Base-by-base conservation (phyloP, 2,329 filamentous ascomycete species). In the Stachybotrys echinatus region DNA sequence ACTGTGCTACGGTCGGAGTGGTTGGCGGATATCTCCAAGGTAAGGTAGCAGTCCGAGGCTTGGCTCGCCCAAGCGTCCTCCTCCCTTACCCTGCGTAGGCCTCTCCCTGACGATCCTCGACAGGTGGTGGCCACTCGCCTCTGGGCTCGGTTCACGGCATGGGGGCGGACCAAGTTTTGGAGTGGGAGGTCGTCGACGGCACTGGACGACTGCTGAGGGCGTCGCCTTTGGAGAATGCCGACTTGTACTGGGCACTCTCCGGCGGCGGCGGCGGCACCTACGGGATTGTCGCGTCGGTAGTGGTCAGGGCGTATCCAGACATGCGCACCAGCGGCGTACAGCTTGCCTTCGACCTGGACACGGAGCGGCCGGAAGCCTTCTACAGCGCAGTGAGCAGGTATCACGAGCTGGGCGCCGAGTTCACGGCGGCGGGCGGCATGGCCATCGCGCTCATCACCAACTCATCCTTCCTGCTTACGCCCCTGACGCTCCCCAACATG, bases 231-330 rank as follows among this genome's bases (percentile, higher is more conserved):
- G 52, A 74, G 27, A 78, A 85, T 54, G 50, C 67, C 0, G 82
- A 85, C 47, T 67, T 87, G 1, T 86, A 81, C 66, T 87, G 82
- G 83, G 84, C 83, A 2, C 63, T 85, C 1, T 70, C 71, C 40
- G 81, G 82, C 4, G 81, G 83, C 0, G 82, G 83, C 2, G 77
- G 74, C 10, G 79, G 80, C 17, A 84, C 73, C 23, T 86, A 77
- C 55, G 82, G 71, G 3, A 69, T 84, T 2, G 78, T 85, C 2
- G 62, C 74, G 17, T 79, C 76, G 2, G 69, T 84, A 61, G 84
- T 77, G 0, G 67, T 75, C 39, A 77, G 76, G 52, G 71, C 75
- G 2, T 70, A 82, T 59, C 64, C 68, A 1, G 72, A 76, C 49
- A 61, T 61, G 31, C 61, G 62, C 22, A 60, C 65, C 23, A 66